These are phyloP conservation scores for Sphaerosporella brunnea DNA, from an alignment of 495 filamentous ascomycete genomes.

Conservation along the genomic window DNA sequence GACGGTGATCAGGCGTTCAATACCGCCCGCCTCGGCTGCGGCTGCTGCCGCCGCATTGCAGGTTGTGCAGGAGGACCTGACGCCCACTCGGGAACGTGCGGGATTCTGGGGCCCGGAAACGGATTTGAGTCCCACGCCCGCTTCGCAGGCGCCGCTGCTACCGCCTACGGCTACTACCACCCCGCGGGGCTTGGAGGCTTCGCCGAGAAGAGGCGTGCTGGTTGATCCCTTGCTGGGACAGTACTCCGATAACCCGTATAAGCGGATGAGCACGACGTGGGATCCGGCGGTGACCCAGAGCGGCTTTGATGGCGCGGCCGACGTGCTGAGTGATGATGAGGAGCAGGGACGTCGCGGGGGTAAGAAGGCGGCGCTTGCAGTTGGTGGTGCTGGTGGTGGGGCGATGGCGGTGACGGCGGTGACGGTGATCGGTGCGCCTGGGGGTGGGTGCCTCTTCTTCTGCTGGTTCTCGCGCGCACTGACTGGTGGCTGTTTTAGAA, in stretches of 20 bases:
- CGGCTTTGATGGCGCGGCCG: constrained; percentile 10
- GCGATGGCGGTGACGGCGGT: constrained; percentile 2
- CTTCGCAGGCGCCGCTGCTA: not conserved
- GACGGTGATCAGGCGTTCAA: constrained; percentile 1
- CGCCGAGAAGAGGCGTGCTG: constrained; percentile 7
- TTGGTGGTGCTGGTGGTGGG: no score
- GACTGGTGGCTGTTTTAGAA: constrained; percentile 8
- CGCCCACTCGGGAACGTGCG: not conserved
- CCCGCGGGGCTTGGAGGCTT: not conserved
- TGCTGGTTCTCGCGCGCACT: not conserved
- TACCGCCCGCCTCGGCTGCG: not conserved
- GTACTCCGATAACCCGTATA: constrained; percentile 24
- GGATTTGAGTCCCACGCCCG: not conserved
- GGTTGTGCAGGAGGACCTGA: not conserved
- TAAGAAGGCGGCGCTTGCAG: not conserved
- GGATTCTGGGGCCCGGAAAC: not conserved
- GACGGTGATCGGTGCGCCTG: not conserved
- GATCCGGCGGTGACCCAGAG: constrained; percentile 16
- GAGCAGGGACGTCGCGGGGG: constrained; percentile 7
- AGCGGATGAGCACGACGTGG: constrained; percentile 22
- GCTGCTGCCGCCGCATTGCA: not conserved
- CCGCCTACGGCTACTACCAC: not conserved
- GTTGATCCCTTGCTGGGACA: constrained; percentile 20
- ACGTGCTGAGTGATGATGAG: constrained; percentile 22
- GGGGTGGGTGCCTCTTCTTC: no score